A percentile compares a stretch with the other conserved stretches of the same genome.
phyloP scores from a whole-genome alignment of 176 grass and related monocot species.

The Carex cristatella region DNA sequence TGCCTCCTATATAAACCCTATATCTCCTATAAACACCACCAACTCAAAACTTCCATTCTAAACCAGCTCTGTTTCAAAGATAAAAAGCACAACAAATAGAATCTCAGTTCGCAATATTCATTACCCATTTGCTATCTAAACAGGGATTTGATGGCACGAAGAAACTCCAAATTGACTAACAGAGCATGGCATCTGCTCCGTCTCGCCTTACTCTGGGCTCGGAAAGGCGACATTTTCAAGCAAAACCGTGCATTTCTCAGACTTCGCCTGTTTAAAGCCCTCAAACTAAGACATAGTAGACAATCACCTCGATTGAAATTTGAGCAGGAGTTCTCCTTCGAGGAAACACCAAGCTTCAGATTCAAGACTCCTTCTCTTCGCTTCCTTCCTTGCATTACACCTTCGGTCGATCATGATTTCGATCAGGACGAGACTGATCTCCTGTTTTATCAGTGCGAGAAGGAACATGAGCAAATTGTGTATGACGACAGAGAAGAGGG shows the following conservation, averaged over 20 bases:
- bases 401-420: slow-evolving; percentile 33
- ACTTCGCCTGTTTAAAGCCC: slow-evolving; percentile 46
- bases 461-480: slow-evolving; percentile 6
- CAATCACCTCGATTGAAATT: slow-evolving; percentile 21
- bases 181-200: slow-evolving; percentile 60
- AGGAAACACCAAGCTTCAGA: slow-evolving; percentile 70
- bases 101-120: not conserved
- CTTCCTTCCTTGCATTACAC: slow-evolving; percentile 59
- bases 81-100: not conserved
- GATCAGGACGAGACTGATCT: slow-evolving; percentile 32
- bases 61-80: not conserved
- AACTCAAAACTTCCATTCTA: not conserved
- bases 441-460: slow-evolving; percentile 25
- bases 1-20: slow-evolving; percentile 4
- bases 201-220: slow-evolving; percentile 51
- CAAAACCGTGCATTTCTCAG: slow-evolving; percentile 22
- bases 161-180: slow-evolving; percentile 28
- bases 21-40: not conserved
- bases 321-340: slow-evolving; percentile 81
- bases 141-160: not conserved
- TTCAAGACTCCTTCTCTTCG: slow-evolving; percentile 60
- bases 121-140: not conserved
- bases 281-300: slow-evolving; percentile 27
- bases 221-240: slow-evolving; percentile 31
- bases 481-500: not conserved